phyloP scores from a whole-genome alignment of 306 rosid genomes.

The Pterocarpus santalinus region DNA sequence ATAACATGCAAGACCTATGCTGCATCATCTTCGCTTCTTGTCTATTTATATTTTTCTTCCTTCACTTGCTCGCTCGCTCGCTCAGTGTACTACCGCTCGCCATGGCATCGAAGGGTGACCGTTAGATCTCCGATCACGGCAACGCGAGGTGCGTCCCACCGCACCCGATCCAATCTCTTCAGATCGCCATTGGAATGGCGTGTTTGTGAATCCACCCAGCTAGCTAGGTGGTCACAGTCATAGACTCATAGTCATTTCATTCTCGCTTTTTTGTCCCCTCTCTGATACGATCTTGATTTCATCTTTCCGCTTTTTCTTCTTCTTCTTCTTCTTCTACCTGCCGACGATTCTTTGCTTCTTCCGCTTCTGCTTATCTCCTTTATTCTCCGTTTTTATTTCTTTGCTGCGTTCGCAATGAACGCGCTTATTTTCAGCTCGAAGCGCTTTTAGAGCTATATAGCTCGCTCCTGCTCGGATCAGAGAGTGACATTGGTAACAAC shows the following conservation, averaged over 20 bases:
- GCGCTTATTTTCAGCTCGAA: conserved; percentile 29
- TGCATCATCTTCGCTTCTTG: not conserved
- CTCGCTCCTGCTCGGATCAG: conserved; percentile 33
- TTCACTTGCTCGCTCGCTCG: not conserved
- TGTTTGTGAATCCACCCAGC: conserved; percentile 46
- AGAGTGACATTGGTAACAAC: conserved; percentile 32
- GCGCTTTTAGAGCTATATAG: conserved; percentile 5
- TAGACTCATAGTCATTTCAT: not conserved
- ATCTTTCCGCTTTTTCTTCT: not conserved
- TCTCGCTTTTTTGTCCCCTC: not conserved
- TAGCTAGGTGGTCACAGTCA: not conserved
- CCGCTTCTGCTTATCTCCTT: conserved; percentile 34
- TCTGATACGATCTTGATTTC: conserved; percentile 10
- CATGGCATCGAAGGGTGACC: conserved; percentile 42
- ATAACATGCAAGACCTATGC: not conserved
- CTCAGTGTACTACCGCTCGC: not conserved
- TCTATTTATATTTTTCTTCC: not conserved
- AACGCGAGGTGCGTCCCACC: conserved; percentile 32
- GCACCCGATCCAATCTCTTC: conserved; percentile 36
- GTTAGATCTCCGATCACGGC: conserved; percentile 59
- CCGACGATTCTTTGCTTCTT: conserved; percentile 77
- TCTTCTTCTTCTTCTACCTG: conserved; percentile 35
- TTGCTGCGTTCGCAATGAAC: not conserved
- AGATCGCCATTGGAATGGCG: conserved; percentile 48
- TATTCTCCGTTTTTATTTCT: not conserved